Evolutionary conservation across 176 grass and related monocot species (phyloP), one percentile per base, ranked within the genome.

Genomic region (Lolium perenne): DNA sequence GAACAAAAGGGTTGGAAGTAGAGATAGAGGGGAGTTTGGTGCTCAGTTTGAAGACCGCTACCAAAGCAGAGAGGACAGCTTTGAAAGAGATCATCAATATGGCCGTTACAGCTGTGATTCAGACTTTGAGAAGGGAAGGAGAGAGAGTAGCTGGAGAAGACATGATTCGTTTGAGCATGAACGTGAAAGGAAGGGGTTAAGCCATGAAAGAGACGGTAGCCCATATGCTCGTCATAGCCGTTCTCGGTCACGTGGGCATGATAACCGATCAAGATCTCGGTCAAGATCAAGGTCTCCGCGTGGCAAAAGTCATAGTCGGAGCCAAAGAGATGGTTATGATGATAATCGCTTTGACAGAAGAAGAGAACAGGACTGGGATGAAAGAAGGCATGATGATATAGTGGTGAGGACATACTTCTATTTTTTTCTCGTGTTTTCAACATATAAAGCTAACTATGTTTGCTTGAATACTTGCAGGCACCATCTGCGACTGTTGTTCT

Each of bases 401-500:
- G 89, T 94, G 86, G 94, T 96, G 90, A 87, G 77, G 56, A 22
- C 76, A 89, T 75, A 67, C 46, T 22, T 22, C 21, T 41, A 74
- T 49, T 73, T 87, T 22, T 29, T 51, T 16, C 40, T 15, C 38
- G 15, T 51, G n/a, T 62, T 69, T 71, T 32, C 8, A 78, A 80
- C 71, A 59, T 66, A 59, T 7, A 5, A 70, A 53, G 29, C 41
- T 45, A 61, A 71, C 88, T 48, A 57, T 6, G 54, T 84, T 86
- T 77, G 8, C 69, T 60, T 91, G 71, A 16, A 70, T 87, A 48
- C 56, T 92, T 94, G 86, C 79, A 98, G 97, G 83, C 80, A 2
- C 92, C 97, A 64, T 96, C 92, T 41, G 90, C 97, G 74, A 99
- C 97, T 64, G 86, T 99, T 79, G 87, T 99, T 93, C 90, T 96